Evolutionary conservation across 345 rosid species (phyloP).

Genomic region (Linum trigynum): DNA sequence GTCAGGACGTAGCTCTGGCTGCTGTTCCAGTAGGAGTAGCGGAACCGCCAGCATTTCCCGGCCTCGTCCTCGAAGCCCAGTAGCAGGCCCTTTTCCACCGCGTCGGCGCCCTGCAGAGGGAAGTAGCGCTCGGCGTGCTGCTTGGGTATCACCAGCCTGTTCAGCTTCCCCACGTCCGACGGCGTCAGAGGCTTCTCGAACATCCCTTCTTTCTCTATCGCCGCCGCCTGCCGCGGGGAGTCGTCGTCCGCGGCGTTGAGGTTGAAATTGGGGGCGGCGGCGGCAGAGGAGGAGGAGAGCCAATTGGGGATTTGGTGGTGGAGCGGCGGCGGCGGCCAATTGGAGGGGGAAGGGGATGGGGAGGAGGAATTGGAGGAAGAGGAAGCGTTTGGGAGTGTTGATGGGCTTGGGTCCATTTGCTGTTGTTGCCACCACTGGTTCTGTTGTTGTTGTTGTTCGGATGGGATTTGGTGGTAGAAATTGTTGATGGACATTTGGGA

Average conservation of each 20-base stretch:
- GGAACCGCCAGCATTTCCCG: slow-evolving; percentile 1
- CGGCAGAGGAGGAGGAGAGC: neutral
- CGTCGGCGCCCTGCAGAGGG: neutral
- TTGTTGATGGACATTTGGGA: neutral
- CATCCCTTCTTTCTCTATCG: neutral
- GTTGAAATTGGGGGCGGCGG: slow-evolving; percentile 1
- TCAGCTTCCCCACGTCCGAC: slow-evolving; percentile 5
- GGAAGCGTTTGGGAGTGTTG: too few species aligned
- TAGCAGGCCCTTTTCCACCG: neutral
- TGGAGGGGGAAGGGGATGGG: neutral
- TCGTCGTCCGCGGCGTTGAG: neutral
- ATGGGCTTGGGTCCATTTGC: neutral
- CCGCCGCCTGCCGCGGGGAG: neutral
- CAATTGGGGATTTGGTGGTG: neutral
- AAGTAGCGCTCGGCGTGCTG: slow-evolving; percentile 5
- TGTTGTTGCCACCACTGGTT: neutral
- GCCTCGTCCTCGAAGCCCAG: slow-evolving; percentile 5
- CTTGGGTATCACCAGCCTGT: slow-evolving; percentile 3
- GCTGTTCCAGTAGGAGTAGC: slow-evolving; percentile 7
- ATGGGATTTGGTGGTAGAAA: neutral
- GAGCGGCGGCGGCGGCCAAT: neutral
- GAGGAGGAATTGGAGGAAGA: neutral
- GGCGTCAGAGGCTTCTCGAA: slow-evolving; percentile 6
- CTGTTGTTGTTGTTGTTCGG: neutral
- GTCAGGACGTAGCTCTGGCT: slow-evolving; percentile 6